phyloP scores from a whole-genome alignment of 1,284 basidiomycete species.

The Cutaneotrichosporon sp. region DNA sequence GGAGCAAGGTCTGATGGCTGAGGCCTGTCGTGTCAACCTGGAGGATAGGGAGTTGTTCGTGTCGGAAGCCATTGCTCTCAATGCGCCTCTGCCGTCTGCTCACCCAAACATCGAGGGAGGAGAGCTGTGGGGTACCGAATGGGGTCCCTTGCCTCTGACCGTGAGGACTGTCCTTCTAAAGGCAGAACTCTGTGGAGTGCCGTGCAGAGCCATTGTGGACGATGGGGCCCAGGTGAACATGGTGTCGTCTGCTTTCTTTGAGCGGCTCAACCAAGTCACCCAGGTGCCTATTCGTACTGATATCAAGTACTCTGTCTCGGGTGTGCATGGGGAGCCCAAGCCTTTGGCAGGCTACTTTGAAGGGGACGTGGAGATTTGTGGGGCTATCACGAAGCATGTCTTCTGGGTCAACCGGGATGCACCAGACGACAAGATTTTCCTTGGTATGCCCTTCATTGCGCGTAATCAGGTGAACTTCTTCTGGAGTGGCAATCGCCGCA shows the following conservation, averaged over 20 bases:
- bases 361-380: background rate
- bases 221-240: conserved; percentile 13
- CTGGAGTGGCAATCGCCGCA: conserved; percentile 12
- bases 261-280: background rate
- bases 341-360: conserved; percentile 2
- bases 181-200: background rate
- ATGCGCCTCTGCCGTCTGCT: no score
- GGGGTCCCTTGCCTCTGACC: conserved; percentile 1
- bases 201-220: conserved; percentile 8
- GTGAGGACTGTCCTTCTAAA: background rate
- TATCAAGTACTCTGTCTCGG: background rate
- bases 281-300: background rate
- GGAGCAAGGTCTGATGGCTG: background rate
- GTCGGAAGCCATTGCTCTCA: no score
- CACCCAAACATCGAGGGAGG: background rate
- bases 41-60: background rate
- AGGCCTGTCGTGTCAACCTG: background rate
- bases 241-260: conserved; percentile 6
- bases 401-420: conserved; percentile 13
- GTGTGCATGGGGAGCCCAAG: conserved; percentile 3
- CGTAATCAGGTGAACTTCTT: conserved; percentile 6
- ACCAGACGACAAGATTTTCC: conserved; percentile 9
- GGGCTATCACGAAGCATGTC: conserved; percentile 4
- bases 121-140: background rate
- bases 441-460: conserved; percentile 18